Evolutionary conservation across 768 basidiomycete genomes (phyloP), one percentile per base, ranked within the genome.

Genomic region (Porphyrellus cyaneotinctus): DNA sequence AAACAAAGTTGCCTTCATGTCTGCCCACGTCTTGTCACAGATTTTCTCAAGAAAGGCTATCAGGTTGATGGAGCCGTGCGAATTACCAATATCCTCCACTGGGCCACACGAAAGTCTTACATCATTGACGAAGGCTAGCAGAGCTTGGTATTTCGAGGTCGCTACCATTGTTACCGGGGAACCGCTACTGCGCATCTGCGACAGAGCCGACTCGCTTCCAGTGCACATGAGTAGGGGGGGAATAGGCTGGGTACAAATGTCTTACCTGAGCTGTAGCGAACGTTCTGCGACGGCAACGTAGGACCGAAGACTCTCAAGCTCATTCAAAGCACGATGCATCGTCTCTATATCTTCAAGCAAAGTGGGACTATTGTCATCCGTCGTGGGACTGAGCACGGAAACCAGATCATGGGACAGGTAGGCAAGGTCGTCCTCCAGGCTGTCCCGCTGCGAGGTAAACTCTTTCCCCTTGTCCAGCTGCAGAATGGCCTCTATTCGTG

Each of bases 291-390:
- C 74, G 45, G 82, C 80, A 11, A 89, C 83, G 69, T 95, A 97
- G 23, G 78, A 76, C 61, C 82, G 82, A 20, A 93, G 82, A 53
- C 80, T 81, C 60, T 89, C 78, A 35, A 97, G 75, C 62, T 92
- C 86, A 65, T 83, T 85, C 60, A 95, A 62, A 62, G 80, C 83
- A 42, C 83, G 75, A 62, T 95, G 91, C 57, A 95, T 70, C 0
- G 76, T 79, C 64, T 95, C 90, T 53, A 97, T 75, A 41, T 90
- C 87, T 67, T 93, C 88, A 11, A 95, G 74, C 6, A 98, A 71
- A 0, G 86, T 91, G 4, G 84, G 74, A 38, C 70, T 59, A n/a
- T 66, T 70, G 11, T 77, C 75, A 39, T 73, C 75, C 14, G 75
- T 77, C 12, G 74, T 72, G 23, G 61, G 67, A 42, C 59, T 58